Conservation (phyloP, 2,329 filamentous ascomycete genomes). For the Microascus cirrosus region DNA sequence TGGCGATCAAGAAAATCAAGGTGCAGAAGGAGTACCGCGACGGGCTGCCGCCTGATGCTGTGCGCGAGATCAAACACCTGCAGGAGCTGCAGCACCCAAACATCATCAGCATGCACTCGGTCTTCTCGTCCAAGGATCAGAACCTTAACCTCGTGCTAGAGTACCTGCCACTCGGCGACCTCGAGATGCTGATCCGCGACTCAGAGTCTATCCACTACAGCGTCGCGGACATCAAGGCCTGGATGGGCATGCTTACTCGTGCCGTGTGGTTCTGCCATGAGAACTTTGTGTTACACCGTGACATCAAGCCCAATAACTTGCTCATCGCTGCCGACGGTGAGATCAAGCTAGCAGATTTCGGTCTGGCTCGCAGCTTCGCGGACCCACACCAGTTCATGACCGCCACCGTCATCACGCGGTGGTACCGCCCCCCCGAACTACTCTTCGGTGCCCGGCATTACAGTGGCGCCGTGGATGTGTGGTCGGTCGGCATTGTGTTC, state of each 20-base stretch:
- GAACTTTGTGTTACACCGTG: constrained; percentile 85
- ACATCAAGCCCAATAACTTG: constrained; percentile 98
- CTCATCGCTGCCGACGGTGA: constrained; percentile 87
- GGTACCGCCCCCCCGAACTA: constrained; percentile 92
- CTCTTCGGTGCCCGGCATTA: constrained; percentile 87
- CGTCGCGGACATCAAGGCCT: constrained; percentile 86
- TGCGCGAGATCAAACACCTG: constrained; percentile 91
- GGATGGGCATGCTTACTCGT: constrained; percentile 94
- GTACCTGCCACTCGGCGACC: constrained; percentile 83
- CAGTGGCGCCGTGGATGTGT: constrained; percentile 82
- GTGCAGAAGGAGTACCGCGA: constrained; percentile 77
- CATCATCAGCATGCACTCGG: constrained; percentile 83
- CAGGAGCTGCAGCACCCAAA: constrained; percentile 92
- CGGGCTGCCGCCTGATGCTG: constrained; percentile 85
- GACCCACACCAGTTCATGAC: constrained; percentile 89
- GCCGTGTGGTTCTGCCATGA: constrained; percentile 96
- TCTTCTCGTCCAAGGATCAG: constrained; percentile 93
- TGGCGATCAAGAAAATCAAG: constrained; percentile 93
- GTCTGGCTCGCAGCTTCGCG: constrained; percentile 78
- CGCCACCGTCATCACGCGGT: constrained; percentile 86
- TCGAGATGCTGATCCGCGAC: constrained; percentile 91
- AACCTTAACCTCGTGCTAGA: constrained; percentile 95
- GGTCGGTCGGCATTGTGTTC: constrained; percentile 88
- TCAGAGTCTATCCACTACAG: constrained; percentile 68
- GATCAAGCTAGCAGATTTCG: constrained; percentile 95